Evolutionary conservation across 1,284 basidiomycete genomes (phyloP), one percentile per base, ranked within the genome.

Genomic region (Cutaneotrichosporon sp.): DNA sequence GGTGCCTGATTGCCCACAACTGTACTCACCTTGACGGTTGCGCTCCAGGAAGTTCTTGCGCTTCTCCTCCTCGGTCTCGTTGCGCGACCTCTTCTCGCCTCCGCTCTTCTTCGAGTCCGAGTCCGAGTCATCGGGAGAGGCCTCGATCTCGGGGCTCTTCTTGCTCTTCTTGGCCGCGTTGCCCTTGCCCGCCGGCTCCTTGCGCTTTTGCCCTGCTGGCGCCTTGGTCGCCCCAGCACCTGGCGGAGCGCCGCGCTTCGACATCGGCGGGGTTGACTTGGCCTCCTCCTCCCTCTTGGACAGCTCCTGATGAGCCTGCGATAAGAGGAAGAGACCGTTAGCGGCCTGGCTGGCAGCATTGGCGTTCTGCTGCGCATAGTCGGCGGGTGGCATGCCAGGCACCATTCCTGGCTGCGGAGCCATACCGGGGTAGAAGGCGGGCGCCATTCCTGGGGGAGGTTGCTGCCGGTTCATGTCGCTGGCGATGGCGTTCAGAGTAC

Each of bases 41-140:
- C 94, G 84, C 79, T 97, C 94, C 60, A 97, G 81, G 79, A 97
- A 97, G 80, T 95, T 97, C 78, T 86, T 87, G 47, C 94, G 84
- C 80, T 97, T 97, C 75, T 97, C 94, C 79, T 97, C 94, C 74
- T 97, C 94, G 0, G 93, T 97, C 83, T 95, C 92, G 38, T 89
- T 89, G 74, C 89, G 91, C 79, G 87, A 52, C 54, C 51, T 52
- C 46, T 66, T 65, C 52, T 65, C 64, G 1, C 51, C 33, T 24
- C 31, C 46, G 43, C 65, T 65, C 34, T 64, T 65, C 36, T 71
- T 69, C 34, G 71, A 69, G 25, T 80, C 81, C 47, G 83, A 81
- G 0, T 84, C 83, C 27, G 49, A 59, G 38, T 72, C 74, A 13
- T 69, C 64, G 46, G 83, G 81, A 0, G 84, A 83, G 29, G 49